Conservation (phyloP, 805 yeast species). For the Wickerhamomyces tratensis region DNA sequence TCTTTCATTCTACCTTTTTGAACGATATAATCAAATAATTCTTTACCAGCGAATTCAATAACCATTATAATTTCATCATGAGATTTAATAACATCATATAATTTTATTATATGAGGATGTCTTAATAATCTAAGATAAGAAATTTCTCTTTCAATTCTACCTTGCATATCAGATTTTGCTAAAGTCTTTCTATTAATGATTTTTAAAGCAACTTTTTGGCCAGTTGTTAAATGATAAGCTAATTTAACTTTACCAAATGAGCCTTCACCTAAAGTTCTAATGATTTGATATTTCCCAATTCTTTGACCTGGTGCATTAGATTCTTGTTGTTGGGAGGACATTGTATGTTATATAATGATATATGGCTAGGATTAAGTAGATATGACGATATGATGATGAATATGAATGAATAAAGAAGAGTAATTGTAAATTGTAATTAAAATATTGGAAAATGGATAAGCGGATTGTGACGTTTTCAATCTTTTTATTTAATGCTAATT, state of each 20-base stretch:
- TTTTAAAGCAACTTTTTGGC: slow-evolving; percentile 86
- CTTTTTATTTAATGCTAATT: no score
- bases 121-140: slow-evolving; percentile 78
- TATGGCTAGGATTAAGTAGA: no score
- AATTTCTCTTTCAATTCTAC: slow-evolving; percentile 90
- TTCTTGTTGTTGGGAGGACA: slow-evolving; percentile 8
- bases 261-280: slow-evolving; percentile 91
- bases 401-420: no score
- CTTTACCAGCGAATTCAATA: slow-evolving; percentile 94
- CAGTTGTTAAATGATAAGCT: slow-evolving; percentile 83
- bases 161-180: slow-evolving; percentile 96
- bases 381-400: no score
- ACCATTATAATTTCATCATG: slow-evolving; percentile 97
- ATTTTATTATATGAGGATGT: slow-evolving; percentile 93
- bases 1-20: slow-evolving; percentile 91
- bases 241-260: slow-evolving; percentile 93
- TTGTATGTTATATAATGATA: no score
- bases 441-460: no score
- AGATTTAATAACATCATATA: slow-evolving; percentile 91
- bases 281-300: slow-evolving; percentile 89
- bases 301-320: slow-evolving; percentile 28
- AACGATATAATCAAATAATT: slow-evolving; percentile 89
- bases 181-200: slow-evolving; percentile 87
- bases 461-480: no score
- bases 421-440: no score